These are phyloP conservation scores for Sicyos baderoa DNA, from an alignment of 306 rosid species.

Conservation along the genomic window DNA sequence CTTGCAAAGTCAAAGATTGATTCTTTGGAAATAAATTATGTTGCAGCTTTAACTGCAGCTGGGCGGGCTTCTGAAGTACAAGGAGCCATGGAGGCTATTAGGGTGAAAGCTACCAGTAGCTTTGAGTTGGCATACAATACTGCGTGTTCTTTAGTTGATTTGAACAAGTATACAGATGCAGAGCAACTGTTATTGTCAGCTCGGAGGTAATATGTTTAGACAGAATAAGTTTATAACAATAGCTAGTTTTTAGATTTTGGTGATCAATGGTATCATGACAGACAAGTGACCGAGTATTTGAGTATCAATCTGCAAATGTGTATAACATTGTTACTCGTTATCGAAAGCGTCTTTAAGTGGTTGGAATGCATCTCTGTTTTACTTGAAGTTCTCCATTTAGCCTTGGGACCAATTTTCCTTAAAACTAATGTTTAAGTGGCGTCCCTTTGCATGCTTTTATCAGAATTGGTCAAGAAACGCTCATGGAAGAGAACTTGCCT, in stretches of 20 bases:
- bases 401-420: neutral
- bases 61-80: slow-evolving; percentile 83
- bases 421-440: neutral
- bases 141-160: slow-evolving; percentile 76
- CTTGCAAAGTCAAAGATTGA: slow-evolving; percentile 76
- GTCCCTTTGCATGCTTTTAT: slow-evolving; percentile 24
- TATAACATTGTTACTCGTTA: neutral
- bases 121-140: slow-evolving; percentile 91
- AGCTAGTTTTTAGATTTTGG: neutral
- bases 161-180: slow-evolving; percentile 65
- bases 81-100: slow-evolving; percentile 60
- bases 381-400: slow-evolving; percentile 5
- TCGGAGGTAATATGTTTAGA: slow-evolving; percentile 50
- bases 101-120: slow-evolving; percentile 73
- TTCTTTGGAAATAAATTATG: slow-evolving; percentile 66
- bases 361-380: neutral
- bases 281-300: neutral
- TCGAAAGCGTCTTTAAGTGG: neutral
- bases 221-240: slow-evolving; percentile 6
- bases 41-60: slow-evolving; percentile 69
- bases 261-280: neutral
- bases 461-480: slow-evolving; percentile 80
- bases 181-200: slow-evolving; percentile 78
- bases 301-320: neutral
- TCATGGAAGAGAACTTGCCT: slow-evolving; percentile 51